Base-by-base conservation (phyloP, 306 rosid genomes). In the Quercus bicolor region DNA sequence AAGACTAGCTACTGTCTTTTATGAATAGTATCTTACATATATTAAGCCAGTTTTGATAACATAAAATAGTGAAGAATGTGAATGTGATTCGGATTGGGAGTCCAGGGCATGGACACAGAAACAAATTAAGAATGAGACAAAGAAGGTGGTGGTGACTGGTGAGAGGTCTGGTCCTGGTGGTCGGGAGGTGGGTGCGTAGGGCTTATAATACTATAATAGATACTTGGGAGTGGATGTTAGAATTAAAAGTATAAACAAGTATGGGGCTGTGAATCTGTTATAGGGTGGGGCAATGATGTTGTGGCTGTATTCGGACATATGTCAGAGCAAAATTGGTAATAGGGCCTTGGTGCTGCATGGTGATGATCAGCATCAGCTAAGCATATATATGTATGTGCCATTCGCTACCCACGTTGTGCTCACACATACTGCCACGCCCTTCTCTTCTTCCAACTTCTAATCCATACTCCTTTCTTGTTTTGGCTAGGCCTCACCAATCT, bases 271-370 rank as follows among this genome's bases (percentile, higher is more conserved):
- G 52, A 55, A 23, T 59, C 54, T 78, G 74, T 61, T 21, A 20
- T 77, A 57, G 79, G 81, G 56, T 86, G 87, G 89, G 82, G 68
- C 85, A 65, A 14, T 14, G 10, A 28, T 86, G 88, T 73, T 76
- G 81, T 78, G 89, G 85, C 85, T 51, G 18, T 56, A 77, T 73
- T 70, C 45, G 73, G 88, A 80, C 88, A 82, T 45, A 6, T 79
- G 86, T 79, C 83, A 84, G 82, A 81, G 56, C 52, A 68, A 31
- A 40, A 40, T 82, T 79, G 45, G 82, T 12, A 40, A 77, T 37
- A 72, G 62, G 53, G 34, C 51, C 37, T 80, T 76, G 76, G 64
- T 28, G 37, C 16, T 71, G 53, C 9, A 40, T 48, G 20, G 51
- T 66, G 45, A 40, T 40, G 45, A 40, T 2, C 45, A 40, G 45